Evolutionary conservation across 192 early-diverging fungal species (phyloP), one percentile per base, ranked within the genome.

Genomic region (Gaertneriomyces sp.): DNA sequence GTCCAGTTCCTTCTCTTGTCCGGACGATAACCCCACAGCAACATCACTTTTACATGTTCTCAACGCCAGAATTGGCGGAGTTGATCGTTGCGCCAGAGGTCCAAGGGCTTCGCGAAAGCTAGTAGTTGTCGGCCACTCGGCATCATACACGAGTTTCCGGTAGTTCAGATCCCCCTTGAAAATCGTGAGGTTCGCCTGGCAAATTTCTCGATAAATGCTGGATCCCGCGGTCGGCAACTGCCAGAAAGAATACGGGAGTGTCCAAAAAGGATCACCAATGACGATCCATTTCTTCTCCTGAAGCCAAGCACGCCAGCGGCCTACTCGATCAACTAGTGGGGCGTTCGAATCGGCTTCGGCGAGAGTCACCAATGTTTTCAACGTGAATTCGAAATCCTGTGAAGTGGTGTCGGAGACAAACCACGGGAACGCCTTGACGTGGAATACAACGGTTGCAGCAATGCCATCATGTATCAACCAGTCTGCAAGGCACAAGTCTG

Each of bases 121-220:
- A 4, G 93, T 95, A 0, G 89, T 88, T 0, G 82, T 78, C 0
- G 84, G 81, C 93, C 94, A 98, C 19, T 90, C 74, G 67, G 87
- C 88, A 64, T 98, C 95, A 74, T 93, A 93, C n/a, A 91, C 84
- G 39, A 94, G 78, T 73, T 99, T 99, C 51, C 95, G 82, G 73
- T 92, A 97, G 79, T 97, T 99, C 62, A 99, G 72, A 66, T 99
- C 96, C 42, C 96, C 96, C 74, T 99, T 99, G 72, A 94, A 98
- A 11, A 99, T 84, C 46, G 91, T 78, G 19, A 93, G 51, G 39
- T 86, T 77, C 1, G 91, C 76, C 70, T 11, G 57, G 55, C 43
- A 79, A 64, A 78, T 84, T 73, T 84, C 74, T 5, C 72, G 50
- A 74, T 83, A 94, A 10, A 95, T 69, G 19, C 83, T 82, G 19